Evolutionary conservation across 179 eudicot species (phyloP).

Genomic region (Amaranthus tricolor): DNA sequence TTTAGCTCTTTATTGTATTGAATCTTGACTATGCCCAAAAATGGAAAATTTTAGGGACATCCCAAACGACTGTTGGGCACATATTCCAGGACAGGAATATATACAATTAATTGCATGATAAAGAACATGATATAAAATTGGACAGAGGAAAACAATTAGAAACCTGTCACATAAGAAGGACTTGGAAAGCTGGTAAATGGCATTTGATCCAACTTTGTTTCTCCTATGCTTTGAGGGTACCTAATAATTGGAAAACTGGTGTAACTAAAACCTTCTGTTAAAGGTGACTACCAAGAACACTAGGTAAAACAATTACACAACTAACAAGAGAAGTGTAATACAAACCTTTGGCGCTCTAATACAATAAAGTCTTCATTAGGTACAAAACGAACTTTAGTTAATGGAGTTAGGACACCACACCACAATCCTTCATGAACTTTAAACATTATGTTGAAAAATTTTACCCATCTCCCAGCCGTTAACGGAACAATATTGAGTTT

Average conservation of each 20-base stretch:
- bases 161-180: conserved; percentile 50
- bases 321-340: background rate
- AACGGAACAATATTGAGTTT: conserved; percentile 51
- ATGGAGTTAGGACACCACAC: conserved; percentile 59
- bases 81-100: no score
- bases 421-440: conserved; percentile 55
- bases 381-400: conserved; percentile 55
- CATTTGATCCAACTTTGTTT: conserved; percentile 54
- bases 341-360: conserved; percentile 52
- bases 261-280: background rate
- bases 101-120: background rate
- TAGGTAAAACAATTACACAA: background rate
- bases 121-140: background rate
- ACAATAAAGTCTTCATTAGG: conserved; percentile 51
- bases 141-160: background rate
- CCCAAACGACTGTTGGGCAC: no score
- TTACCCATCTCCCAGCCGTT: conserved; percentile 66
- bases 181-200: conserved; percentile 71
- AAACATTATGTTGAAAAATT: conserved; percentile 43
- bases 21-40: no score
- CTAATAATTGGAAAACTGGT: conserved; percentile 26
- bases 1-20: no score
- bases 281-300: background rate
- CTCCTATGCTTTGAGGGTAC: conserved; percentile 43
- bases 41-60: no score